Evolutionary conservation across 2,329 filamentous ascomycete genomes (phyloP).

Genomic region (Berkeleyomyces basicola): DNA sequence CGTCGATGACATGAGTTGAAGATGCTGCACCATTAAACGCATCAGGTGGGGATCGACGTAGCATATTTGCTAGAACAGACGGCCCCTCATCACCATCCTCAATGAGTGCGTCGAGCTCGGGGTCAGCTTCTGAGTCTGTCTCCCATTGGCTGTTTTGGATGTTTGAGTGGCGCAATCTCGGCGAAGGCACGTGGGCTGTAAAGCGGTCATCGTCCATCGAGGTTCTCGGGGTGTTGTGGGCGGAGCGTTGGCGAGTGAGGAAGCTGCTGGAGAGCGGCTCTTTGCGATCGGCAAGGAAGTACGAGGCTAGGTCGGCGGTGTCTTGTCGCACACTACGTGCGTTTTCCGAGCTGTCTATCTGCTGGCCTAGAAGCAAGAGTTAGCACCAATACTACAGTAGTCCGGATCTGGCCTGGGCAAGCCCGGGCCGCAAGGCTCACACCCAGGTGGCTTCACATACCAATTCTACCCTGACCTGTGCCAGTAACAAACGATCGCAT

Average conservation of each 20-base stretch:
- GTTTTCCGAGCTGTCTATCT: slow-evolving; percentile 56
- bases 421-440: too few species aligned
- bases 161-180: neutral
- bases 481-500: slow-evolving; percentile 57
- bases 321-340: slow-evolving; percentile 69
- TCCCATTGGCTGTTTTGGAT: slow-evolving; percentile 3
- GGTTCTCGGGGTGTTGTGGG: slow-evolving; percentile 19
- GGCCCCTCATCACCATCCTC: slow-evolving; percentile 21
- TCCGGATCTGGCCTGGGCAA: too few species aligned
- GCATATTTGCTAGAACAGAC: slow-evolving; percentile 33
- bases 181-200: slow-evolving; percentile 2
- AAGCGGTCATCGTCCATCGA: slow-evolving; percentile 17
- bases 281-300: slow-evolving; percentile 53
- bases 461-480: slow-evolving; percentile 40
- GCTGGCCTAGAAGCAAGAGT: slow-evolving; percentile 5
- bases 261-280: slow-evolving; percentile 18
- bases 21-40: slow-evolving; percentile 16
- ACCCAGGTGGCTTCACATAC: slow-evolving; percentile 24
- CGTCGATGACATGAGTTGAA: neutral
- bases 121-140: slow-evolving; percentile 3
- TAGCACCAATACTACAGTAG: neutral
- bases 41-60: slow-evolving; percentile 32
- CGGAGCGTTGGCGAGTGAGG: slow-evolving; percentile 19
- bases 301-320: slow-evolving; percentile 72
- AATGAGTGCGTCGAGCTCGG: slow-evolving; percentile 7